Percentiles rank a stretch among this genome's conserved stretches.
These are phyloP conservation scores for Hemileccinum hortonii DNA, from an alignment of 1,284 basidiomycete genomes.

Conservation along the genomic window DNA sequence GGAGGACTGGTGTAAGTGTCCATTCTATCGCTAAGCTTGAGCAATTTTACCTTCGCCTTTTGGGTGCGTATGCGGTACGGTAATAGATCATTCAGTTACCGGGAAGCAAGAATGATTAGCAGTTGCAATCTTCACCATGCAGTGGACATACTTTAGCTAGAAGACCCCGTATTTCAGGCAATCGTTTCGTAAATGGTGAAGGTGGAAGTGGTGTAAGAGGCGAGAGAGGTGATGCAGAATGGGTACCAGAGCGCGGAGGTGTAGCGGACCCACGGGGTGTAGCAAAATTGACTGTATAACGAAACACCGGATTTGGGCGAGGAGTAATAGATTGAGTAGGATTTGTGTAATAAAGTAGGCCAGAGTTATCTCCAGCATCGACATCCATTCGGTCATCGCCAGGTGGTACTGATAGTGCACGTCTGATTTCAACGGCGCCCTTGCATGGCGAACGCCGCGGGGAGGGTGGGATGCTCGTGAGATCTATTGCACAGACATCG, in stretches of 20 bases:
- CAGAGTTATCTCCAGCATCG: conserved; percentile 14
- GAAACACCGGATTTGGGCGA: conserved; percentile 11
- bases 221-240: conserved; percentile 24
- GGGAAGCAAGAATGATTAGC: conserved; percentile 5
- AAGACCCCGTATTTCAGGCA: conserved; percentile 11
- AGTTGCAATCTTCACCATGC: background rate
- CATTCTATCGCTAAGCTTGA: background rate
- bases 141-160: conserved; percentile 18
- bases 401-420: conserved; percentile 28
- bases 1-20: background rate
- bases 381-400: conserved; percentile 25
- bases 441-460: conserved; percentile 28
- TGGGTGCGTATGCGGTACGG: background rate
- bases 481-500: conserved; percentile 16
- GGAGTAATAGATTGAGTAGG: conserved; percentile 8
- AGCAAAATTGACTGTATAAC: conserved; percentile 30
- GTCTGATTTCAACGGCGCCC: conserved; percentile 21
- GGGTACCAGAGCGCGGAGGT: background rate
- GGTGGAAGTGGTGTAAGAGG: conserved; percentile 37
- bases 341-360: conserved; percentile 24
- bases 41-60: conserved; percentile 4
- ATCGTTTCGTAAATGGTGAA: conserved; percentile 15
- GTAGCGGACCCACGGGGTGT: conserved; percentile 17
- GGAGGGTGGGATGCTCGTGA: conserved; percentile 24
- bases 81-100: background rate